A percentile compares a stretch with the other conserved stretches of the same genome.
These are phyloP conservation scores for Trypanosoma melophagium DNA, from an alignment of 208 protist species.

Conservation along the genomic window DNA sequence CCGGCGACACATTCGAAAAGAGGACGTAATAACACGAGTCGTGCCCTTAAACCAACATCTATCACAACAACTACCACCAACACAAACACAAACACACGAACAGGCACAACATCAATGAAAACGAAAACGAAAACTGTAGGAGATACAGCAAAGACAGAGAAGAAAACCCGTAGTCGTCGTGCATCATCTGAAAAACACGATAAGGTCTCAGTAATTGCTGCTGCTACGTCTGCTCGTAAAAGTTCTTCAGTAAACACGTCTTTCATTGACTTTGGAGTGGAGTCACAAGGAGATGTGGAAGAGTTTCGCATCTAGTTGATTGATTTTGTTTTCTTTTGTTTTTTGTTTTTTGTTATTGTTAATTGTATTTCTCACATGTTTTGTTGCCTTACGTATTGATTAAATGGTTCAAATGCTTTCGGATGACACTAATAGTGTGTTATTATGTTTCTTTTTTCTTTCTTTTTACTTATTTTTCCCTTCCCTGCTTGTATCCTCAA, in stretches of 20 bases:
- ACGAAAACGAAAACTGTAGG: constrained; percentile 7
- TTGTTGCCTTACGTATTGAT: background rate
- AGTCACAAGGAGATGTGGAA: constrained; percentile 18
- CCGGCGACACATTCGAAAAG: background rate
- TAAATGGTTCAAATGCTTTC: background rate
- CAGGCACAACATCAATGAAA: background rate
- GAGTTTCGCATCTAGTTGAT: constrained; percentile 24
- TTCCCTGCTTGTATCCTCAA: constrained; percentile 3
- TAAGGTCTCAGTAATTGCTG: background rate
- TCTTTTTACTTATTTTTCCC: constrained; percentile 15
- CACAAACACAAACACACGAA: background rate
- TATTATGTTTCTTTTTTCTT: background rate
- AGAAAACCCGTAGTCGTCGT: background rate
- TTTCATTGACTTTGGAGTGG: constrained; percentile 19
- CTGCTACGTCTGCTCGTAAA: background rate
- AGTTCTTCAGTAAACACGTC: background rate
- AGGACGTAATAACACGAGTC: constrained; percentile 1
- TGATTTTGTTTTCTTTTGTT: background rate
- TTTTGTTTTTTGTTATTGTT: constrained; percentile 20
- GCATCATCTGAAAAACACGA: background rate
- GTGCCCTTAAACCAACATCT: constrained; percentile 23
- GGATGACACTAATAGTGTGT: background rate
- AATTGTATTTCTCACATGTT: constrained; percentile 8
- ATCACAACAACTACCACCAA: background rate
- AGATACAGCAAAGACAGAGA: background rate